Percentiles rank a stretch among this genome's conserved stretches.
Conservation (phyloP, 805 yeast genomes). For the Ogataea wickerhamii region DNA sequence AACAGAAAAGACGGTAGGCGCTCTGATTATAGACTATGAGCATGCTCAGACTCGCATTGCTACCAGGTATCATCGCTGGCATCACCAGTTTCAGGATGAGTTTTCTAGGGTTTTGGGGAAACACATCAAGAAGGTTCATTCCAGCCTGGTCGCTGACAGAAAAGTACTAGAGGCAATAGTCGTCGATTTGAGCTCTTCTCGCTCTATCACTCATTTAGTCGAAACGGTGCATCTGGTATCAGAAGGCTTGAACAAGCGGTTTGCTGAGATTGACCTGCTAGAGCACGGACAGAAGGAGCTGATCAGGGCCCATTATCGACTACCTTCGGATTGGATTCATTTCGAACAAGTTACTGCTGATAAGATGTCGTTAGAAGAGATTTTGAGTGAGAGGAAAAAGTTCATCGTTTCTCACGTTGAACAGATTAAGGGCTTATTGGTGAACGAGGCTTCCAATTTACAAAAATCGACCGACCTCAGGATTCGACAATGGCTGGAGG, state of each 20-base stretch:
- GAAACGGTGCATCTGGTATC: slow-evolving; percentile 35
- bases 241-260: slow-evolving; percentile 22
- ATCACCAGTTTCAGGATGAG: slow-evolving; percentile 38
- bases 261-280: slow-evolving; percentile 17
- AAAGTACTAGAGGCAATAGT: slow-evolving; percentile 35
- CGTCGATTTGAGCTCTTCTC: slow-evolving; percentile 37
- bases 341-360: slow-evolving; percentile 61
- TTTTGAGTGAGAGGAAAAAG: slow-evolving; percentile 28
- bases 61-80: slow-evolving; percentile 56
- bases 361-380: slow-evolving; percentile 39
- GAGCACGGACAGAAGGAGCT: slow-evolving; percentile 29
- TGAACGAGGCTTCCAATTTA: slow-evolving; percentile 39
- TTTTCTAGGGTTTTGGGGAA: slow-evolving; percentile 39
- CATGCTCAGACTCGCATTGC: slow-evolving; percentile 50
- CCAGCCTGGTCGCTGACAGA: slow-evolving; percentile 33
- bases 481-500: slow-evolving; percentile 44
- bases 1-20: slow-evolving; percentile 38
- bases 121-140: slow-evolving; percentile 30
- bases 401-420: slow-evolving; percentile 34
- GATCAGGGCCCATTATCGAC: slow-evolving; percentile 41
- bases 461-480: slow-evolving; percentile 31
- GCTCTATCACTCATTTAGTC: slow-evolving; percentile 37
- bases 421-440: slow-evolving; percentile 39
- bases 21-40: slow-evolving; percentile 41
- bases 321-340: slow-evolving; percentile 54